Evolutionary conservation across 805 yeast species (phyloP).

Genomic region (Suhomyces canberraensis): DNA sequence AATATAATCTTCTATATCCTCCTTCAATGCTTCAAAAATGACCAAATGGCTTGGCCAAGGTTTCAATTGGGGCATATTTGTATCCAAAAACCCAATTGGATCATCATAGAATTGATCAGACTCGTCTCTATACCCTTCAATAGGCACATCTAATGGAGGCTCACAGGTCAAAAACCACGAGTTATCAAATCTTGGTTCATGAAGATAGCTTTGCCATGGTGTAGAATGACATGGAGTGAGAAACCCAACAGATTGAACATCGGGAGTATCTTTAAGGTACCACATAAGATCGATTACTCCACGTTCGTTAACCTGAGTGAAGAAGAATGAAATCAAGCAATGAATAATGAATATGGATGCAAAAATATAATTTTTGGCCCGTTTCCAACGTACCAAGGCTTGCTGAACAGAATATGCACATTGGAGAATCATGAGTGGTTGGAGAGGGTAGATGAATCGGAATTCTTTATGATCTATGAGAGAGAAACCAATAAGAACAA

Average conservation of each 20-base stretch:
- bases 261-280: slow-evolving; percentile 40
- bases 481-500: slow-evolving; percentile 59
- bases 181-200: slow-evolving; percentile 43
- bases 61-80: slow-evolving; percentile 46
- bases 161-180: slow-evolving; percentile 87
- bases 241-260: slow-evolving; percentile 63
- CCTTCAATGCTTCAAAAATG: slow-evolving; percentile 63
- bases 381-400: background rate
- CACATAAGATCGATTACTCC: slow-evolving; percentile 76
- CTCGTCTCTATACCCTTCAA: slow-evolving; percentile 68
- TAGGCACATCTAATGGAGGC: slow-evolving; percentile 63
- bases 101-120: slow-evolving; percentile 79
- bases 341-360: slow-evolving; percentile 24
- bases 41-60: slow-evolving; percentile 75
- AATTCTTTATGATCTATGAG: slow-evolving; percentile 82
- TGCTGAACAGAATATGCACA: slow-evolving; percentile 30
- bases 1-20: slow-evolving; percentile 39
- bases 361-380: background rate
- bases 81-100: slow-evolving; percentile 54
- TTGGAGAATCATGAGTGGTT: slow-evolving; percentile 64
- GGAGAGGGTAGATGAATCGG: slow-evolving; percentile 80
- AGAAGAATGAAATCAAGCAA: slow-evolving; percentile 42
- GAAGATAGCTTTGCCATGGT: slow-evolving; percentile 87
- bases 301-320: slow-evolving; percentile 73
- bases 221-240: slow-evolving; percentile 97